phyloP scores from a whole-genome alignment of 441 rosid species.

The Corymbia citriodora region DNA sequence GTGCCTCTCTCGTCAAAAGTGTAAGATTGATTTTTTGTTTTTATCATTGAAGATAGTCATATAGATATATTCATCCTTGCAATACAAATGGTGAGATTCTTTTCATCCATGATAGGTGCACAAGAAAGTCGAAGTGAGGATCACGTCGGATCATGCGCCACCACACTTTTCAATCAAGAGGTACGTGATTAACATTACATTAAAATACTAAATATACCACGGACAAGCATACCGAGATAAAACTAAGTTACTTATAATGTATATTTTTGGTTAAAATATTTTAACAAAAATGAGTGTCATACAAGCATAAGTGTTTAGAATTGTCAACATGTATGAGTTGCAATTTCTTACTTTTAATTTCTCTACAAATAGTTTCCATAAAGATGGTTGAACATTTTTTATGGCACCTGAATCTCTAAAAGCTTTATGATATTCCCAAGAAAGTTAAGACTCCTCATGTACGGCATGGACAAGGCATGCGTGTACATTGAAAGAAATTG shows the following conservation, averaged over 20 bases:
- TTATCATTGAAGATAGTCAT: accelerated
- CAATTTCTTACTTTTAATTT: background rate
- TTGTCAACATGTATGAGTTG: background rate
- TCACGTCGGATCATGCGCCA: no score
- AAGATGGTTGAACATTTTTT: background rate
- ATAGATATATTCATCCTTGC: accelerated
- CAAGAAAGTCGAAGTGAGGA: no score
- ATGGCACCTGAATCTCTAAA: no score
- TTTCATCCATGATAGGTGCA: background rate
- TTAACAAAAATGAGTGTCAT: background rate
- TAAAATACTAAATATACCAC: no score
- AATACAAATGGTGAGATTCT: background rate
- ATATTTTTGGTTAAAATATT: background rate
- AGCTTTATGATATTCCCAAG: no score
- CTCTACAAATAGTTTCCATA: accelerated
- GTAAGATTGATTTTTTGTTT: background rate
- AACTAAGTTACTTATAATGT: no score
- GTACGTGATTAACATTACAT: no score
- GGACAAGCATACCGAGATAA: no score
- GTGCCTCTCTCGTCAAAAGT: accelerated
- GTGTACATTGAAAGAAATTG: no score
- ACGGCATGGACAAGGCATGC: no score
- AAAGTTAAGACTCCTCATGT: no score
- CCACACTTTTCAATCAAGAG: no score
- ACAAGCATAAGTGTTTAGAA: background rate